A percentile compares a stretch with the other conserved stretches of the same genome.
phyloP scores from a whole-genome alignment of 2,329 filamentous ascomycete genomes.

The Colletotrichum orchidophilum region DNA sequence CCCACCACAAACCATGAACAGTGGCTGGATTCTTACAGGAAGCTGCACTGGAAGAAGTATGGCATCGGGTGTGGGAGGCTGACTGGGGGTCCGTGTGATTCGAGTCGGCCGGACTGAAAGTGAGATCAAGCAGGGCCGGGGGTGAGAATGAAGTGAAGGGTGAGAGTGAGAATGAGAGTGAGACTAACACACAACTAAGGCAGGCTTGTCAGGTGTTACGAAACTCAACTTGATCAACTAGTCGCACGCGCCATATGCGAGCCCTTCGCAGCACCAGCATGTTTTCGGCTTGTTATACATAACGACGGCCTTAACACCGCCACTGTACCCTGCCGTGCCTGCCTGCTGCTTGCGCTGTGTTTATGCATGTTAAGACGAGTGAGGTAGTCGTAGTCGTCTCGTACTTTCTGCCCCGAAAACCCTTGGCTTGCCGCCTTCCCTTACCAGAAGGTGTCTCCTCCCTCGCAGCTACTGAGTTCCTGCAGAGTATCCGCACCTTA shows the following conservation, averaged over 20 bases:
- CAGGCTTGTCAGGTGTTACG: conserved; percentile 24
- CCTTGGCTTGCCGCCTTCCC: background rate
- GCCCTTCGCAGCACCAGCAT: conserved; percentile 13
- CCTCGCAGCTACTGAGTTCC: background rate
- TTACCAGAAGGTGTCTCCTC: background rate
- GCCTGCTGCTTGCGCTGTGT: background rate
- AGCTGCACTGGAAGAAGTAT: conserved; percentile 3
- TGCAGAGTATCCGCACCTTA: background rate
- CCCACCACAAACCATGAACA: background rate
- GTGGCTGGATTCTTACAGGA: conserved; percentile 11
- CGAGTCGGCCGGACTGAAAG: background rate
- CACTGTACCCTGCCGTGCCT: background rate
- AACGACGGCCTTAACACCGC: conserved; percentile 2
- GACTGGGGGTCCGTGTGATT: background rate
- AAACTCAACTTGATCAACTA: background rate
- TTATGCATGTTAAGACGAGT: background rate
- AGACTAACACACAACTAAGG: conserved; percentile 20
- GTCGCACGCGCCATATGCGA: background rate
- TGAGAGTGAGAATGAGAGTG: background rate
- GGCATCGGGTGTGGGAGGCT: conserved; percentile 6
- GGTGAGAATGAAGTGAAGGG: background rate
- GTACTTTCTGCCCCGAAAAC: background rate
- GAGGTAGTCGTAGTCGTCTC: background rate
- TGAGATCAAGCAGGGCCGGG: background rate
- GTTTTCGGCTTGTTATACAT: conserved; percentile 21